Conservation (phyloP, 495 filamentous ascomycete species). For the Podospora anserina region DNA sequence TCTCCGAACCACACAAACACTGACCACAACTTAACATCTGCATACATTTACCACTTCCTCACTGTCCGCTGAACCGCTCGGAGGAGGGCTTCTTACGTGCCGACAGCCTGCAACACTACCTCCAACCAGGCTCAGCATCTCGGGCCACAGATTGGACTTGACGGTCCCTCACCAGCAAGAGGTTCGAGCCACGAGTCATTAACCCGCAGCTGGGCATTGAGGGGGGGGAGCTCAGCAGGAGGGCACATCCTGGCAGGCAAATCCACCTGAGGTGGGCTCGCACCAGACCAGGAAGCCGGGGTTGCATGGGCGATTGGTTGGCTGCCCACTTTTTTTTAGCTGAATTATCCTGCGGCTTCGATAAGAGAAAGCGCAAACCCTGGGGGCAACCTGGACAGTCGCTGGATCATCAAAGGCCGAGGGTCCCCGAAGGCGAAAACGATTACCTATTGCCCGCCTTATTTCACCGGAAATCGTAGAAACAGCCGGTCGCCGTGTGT, state of each 20-base stretch:
- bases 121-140: too few species aligned
- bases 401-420: not conserved
- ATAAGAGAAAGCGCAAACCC: slow-evolving; percentile 1
- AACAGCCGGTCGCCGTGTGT: not conserved
- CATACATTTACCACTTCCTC: too few species aligned
- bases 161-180: not conserved
- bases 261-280: not conserved
- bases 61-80: too few species aligned
- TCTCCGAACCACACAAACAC: not conserved
- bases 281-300: slow-evolving; percentile 1
- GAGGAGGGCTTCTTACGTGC: too few species aligned
- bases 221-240: not conserved
- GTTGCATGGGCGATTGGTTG: not conserved
- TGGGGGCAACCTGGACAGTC: slow-evolving; percentile 1
- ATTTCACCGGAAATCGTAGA: not conserved
- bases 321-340: not conserved
- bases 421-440: slow-evolving; percentile 1
- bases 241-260: slow-evolving; percentile 1
- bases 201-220: not conserved
- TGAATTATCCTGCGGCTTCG: not conserved
- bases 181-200: slow-evolving; percentile 2
- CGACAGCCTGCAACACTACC: too few species aligned
- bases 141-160: not conserved
- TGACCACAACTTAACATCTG: not conserved
- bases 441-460: not conserved